Conservation (phyloP, 179 eudicot species). For the Monotropa hypopitys region DNA sequence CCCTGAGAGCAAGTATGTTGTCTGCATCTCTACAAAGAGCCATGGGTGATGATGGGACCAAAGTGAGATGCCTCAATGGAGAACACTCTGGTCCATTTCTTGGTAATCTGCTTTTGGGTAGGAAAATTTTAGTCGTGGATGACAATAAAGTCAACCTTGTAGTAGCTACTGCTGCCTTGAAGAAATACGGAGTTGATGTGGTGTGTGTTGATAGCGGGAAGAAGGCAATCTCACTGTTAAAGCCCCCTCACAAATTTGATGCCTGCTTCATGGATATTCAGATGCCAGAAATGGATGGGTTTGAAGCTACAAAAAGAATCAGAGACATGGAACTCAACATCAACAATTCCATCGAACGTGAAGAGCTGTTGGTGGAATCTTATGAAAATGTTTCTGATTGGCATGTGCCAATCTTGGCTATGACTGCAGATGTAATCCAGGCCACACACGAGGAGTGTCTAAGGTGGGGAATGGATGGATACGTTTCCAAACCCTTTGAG, state of each 20-base stretch:
- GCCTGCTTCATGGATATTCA: constrained; percentile 97
- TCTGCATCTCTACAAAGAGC: constrained; percentile 68
- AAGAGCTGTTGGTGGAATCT: constrained; percentile 3
- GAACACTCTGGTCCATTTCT: constrained; percentile 27
- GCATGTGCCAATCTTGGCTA: constrained; percentile 75
- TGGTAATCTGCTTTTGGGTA: constrained; percentile 48
- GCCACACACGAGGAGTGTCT: constrained; percentile 70
- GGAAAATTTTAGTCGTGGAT: constrained; percentile 70
- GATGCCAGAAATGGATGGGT: constrained; percentile 95
- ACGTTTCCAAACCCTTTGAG: constrained; percentile 80
- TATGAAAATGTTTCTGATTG: constrained; percentile 29
- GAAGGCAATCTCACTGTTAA: constrained; percentile 41
- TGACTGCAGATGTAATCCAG: constrained; percentile 86
- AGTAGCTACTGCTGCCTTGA: constrained; percentile 75
- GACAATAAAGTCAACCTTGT: constrained; percentile 63
- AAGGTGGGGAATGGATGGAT: constrained; percentile 77
- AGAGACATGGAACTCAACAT: constrained; percentile 35
- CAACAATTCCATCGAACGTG: background rate
- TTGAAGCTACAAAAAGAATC: constrained; percentile 65
- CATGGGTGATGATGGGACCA: constrained; percentile 55
- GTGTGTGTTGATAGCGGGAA: constrained; percentile 60
- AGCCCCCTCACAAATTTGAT: constrained; percentile 56
- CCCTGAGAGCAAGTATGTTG: constrained; percentile 66
- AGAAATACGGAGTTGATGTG: constrained; percentile 83
- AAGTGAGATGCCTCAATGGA: constrained; percentile 33